These are phyloP conservation scores for Mycena vulgaris DNA, from an alignment of 768 basidiomycete genomes.

Conservation along the genomic window DNA sequence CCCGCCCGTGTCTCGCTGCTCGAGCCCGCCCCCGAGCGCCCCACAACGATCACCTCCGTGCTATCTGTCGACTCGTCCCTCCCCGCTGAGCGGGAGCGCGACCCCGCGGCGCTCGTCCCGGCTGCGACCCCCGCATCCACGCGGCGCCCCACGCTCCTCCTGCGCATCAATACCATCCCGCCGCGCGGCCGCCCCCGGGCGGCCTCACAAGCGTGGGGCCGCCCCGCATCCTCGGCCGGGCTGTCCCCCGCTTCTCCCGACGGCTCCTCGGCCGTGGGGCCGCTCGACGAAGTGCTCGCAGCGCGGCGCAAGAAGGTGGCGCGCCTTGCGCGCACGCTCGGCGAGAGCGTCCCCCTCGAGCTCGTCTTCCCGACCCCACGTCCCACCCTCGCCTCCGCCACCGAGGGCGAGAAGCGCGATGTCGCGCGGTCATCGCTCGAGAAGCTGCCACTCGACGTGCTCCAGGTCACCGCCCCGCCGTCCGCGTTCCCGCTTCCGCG, in stretches of 20 bases:
- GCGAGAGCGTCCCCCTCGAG: conserved; percentile 33
- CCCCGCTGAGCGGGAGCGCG: background rate
- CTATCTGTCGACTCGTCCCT: conserved; percentile 1
- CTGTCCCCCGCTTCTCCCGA: background rate
- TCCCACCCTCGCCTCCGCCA: background rate
- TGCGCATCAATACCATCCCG: conserved; percentile 30
- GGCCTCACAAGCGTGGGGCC: conserved; percentile 27
- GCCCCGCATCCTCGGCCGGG: conserved; percentile 13
- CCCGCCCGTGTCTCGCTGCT: background rate
- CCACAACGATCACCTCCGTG: background rate
- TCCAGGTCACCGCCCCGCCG: background rate
- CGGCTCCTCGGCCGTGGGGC: background rate
- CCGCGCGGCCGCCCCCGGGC: background rate
- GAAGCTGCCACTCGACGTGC: background rate
- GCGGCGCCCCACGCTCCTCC: conserved; percentile 28
- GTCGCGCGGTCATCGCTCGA: background rate
- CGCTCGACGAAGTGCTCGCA: background rate
- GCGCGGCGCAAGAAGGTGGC: conserved; percentile 37
- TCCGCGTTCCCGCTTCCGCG: background rate
- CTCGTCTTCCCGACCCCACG: conserved; percentile 35
- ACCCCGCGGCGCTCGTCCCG: conserved; percentile 12
- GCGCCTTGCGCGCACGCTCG: conserved; percentile 29
- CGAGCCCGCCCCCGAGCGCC: background rate
- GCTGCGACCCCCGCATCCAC: background rate
- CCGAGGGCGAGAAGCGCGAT: conserved; percentile 14